These are phyloP conservation scores for Sporothrix inflata DNA, from an alignment of 2,329 filamentous ascomycete species.

Conservation along the genomic window DNA sequence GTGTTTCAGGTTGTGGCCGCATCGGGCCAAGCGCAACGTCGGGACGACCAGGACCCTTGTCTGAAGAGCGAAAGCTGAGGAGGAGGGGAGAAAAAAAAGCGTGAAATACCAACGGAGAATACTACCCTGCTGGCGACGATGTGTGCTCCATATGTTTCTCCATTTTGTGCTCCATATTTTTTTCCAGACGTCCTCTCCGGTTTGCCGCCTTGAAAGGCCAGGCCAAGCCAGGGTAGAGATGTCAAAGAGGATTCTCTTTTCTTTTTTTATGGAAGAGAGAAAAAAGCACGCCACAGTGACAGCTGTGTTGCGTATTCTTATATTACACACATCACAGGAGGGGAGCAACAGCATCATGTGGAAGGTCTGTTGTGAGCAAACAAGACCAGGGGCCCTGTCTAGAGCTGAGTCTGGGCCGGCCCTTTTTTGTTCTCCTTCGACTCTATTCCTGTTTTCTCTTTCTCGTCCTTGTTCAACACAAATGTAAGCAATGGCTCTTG, in stretches of 20 bases:
- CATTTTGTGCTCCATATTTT: neutral
- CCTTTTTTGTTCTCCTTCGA: neutral
- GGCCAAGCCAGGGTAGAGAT: too few species aligned
- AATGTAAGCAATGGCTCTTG: neutral
- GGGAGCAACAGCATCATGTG: neutral
- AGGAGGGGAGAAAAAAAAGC: neutral
- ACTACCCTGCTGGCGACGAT: slow-evolving; percentile 11
- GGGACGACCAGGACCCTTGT: slow-evolving; percentile 14
- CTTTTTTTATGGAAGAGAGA: neutral
- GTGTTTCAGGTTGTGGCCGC: slow-evolving; percentile 25
- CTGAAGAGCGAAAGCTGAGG: neutral
- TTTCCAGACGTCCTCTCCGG: neutral
- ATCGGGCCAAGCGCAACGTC: slow-evolving; percentile 21
- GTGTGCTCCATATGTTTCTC: neutral
- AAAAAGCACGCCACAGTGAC: slow-evolving; percentile 8
- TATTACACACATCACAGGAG: neutral
- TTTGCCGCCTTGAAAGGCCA: neutral
- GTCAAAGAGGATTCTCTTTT: neutral
- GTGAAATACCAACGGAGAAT: neutral
- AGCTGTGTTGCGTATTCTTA: slow-evolving; percentile 4
- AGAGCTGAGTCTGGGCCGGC: neutral
- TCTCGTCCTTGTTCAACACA: too few species aligned
- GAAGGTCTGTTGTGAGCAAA: neutral
- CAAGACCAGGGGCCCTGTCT: neutral
- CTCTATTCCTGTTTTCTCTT: neutral